Base-by-base conservation (phyloP, 306 rosid genomes). In the Lablab purpureus region DNA sequence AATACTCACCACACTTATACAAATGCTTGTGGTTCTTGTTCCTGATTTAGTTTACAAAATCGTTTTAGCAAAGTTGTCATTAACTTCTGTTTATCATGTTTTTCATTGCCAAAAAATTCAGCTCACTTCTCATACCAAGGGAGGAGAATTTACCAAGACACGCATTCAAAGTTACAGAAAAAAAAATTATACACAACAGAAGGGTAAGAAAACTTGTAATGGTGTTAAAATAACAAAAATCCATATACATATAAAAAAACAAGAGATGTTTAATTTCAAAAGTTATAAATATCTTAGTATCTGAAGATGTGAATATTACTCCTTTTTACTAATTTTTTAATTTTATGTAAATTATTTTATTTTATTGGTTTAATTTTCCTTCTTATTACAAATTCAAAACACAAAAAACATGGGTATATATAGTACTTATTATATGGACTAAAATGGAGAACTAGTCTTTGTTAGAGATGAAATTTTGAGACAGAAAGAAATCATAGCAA, bases 401-500 rank as follows among this genome's bases (percentile, higher is more conserved):
- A 45, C 17, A 11, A 12, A 45, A 45, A 13, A 45, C 1, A 45
- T 12, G 6, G 6, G 13, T 45, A 45, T 45, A 0, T 13, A 45
- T n/a, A 45, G 50, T 3, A 14, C n/a, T 45, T 45, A 37, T 8
- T 30, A 4, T 13, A 45, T 45, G 50, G 50, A 12, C 50, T 13
- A 45, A 45, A 13, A 45, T 45, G 50, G 17, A 13, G n/a, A 13
- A 5, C 0, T 45, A 4, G 50, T 45, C 50, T 12, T 12, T 45
- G 13, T 45, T 45, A 13, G 25, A 19, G 27, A 19, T 52, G 13
- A 4, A 21, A 10, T 55, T 5, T 50, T 34, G 12, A 37, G 67
- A 73, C 56, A 41, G 8, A 80, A 52, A 41, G 45, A 81, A 22
- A 55, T 66, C 55, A 55, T 62, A 66, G 22, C 17, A 77, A 50